Evolutionary conservation across 1,139 yeast species (phyloP), one percentile per base, ranked within the genome.

Genomic region (Yamadazyma blattariae): DNA sequence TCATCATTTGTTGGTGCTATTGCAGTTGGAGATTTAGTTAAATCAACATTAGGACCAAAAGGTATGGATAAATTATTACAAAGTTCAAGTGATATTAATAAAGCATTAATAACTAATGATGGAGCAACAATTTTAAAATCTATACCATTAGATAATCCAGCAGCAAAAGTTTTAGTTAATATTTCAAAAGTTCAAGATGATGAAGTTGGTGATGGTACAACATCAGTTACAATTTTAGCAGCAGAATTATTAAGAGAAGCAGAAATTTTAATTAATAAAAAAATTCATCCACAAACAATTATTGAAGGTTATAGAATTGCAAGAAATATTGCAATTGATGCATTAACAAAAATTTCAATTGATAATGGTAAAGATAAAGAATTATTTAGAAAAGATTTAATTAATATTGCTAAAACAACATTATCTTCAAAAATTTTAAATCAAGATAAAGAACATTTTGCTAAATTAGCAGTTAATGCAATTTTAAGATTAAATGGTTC

Each of bases 181-280:
- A 85, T 92, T 43, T 83, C 97, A 36, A 92, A 92, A 61, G 97
- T 92, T 25, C 99, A 92, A 69, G 99, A 92, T 56, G 97, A 92
- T 58, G 97, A 92, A 60, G 95, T 92, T 52, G 98, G 99, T 37
- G 99, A 92, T 61, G 99, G 99, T 47, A 92, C 99, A 30, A 92
- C 99, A 1, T 87, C 96, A n/a, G 99, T 92, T 23, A 89, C 97
- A 1, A 97, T 92, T 11, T 69, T 92, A 39, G 79, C 94, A 35
- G 92, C 97, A 11, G 98, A 92, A 62, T 72, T 92, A 42, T 73
- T 92, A 48, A 79, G 96, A 57, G 97, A 94, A 64, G 97, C 98
- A 23, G 98, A 94, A 64, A 82, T 82, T 57, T 76, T 92, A 47
- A 84, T 92, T 38, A 96, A 89, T 47, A 86, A 83, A 58, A 90